These are phyloP conservation scores for Zalerion maritima DNA, from an alignment of 495 filamentous ascomycete species.

Conservation along the genomic window DNA sequence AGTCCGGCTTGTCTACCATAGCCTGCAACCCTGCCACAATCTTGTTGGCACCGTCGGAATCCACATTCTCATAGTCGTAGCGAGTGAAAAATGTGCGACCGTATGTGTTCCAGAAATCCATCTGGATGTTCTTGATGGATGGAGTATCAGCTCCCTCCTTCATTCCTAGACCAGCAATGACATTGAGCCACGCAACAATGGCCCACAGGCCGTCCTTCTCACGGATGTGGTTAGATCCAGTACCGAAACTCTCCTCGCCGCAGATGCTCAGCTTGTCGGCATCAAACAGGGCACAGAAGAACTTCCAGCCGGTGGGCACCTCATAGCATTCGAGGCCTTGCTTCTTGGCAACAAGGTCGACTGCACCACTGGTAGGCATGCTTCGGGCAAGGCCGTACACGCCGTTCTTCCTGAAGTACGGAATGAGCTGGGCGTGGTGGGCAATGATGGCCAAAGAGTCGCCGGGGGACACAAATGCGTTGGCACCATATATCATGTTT, in stretches of 20 bases:
- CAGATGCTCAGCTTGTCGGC: constrained; percentile 97
- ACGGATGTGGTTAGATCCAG: constrained; percentile 96
- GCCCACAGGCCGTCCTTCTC: constrained; percentile 99
- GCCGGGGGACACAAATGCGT: constrained; percentile 89
- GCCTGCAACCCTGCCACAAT: constrained; percentile 62
- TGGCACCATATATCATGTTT: constrained; percentile 99
- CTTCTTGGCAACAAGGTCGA: constrained; percentile 88
- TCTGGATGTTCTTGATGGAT: constrained; percentile 87
- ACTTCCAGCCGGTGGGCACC: constrained; percentile 98
- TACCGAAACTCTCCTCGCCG: constrained; percentile 95
- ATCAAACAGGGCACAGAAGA: constrained; percentile 98
- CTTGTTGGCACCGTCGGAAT: constrained; percentile 78
- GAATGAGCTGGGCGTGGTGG: constrained; percentile 86
- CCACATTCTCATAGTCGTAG: constrained; percentile 94
- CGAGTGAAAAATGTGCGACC: constrained; percentile 98
- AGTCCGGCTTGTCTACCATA: constrained; percentile 49
- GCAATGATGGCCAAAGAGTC: constrained; percentile 96
- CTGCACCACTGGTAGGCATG: constrained; percentile 92
- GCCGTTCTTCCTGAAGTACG: constrained; percentile 94
- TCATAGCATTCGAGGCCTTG: constrained; percentile 89
- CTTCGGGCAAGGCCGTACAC: constrained; percentile 88
- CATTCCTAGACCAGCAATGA: constrained; percentile 88
- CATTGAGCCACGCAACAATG: constrained; percentile 93
- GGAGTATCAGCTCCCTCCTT: constrained; percentile 58
- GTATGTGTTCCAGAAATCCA: constrained; percentile 93